Evolutionary conservation across 805 yeast genomes (phyloP).

Genomic region (Candida vartiovaarae): DNA sequence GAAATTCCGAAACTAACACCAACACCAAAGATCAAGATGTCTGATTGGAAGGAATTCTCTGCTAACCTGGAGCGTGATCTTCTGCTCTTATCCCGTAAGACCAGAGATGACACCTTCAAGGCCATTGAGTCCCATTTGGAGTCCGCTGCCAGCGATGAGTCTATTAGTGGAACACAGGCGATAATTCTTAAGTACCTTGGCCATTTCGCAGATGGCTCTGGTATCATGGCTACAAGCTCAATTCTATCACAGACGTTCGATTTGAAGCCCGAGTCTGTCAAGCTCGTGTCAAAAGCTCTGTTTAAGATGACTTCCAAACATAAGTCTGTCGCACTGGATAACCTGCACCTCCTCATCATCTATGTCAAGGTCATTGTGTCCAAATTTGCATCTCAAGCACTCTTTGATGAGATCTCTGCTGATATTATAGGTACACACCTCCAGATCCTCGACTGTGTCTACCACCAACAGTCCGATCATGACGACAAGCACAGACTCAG

Average conservation of each 20-base stretch:
- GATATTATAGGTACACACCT: slow-evolving; percentile 30
- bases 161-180: slow-evolving; percentile 15
- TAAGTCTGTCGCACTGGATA: slow-evolving; percentile 44
- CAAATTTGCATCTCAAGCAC: slow-evolving; percentile 18
- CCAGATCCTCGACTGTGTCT: slow-evolving; percentile 20
- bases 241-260: slow-evolving; percentile 8
- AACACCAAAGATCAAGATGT: slow-evolving; percentile 3
- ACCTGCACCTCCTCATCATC: slow-evolving; percentile 46
- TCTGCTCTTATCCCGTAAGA: slow-evolving; percentile 15
- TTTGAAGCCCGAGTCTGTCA: slow-evolving; percentile 8
- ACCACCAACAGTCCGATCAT: slow-evolving; percentile 14
- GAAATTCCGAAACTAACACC: no score
- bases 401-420: slow-evolving; percentile 25
- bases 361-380: slow-evolving; percentile 43
- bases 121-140: slow-evolving; percentile 1
- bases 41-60: slow-evolving; percentile 19
- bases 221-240: slow-evolving; percentile 5
- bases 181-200: slow-evolving; percentile 12
- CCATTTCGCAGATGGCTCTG: slow-evolving; percentile 9
- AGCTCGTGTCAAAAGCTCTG: slow-evolving; percentile 19
- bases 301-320: slow-evolving; percentile 25
- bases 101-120: slow-evolving; percentile 19
- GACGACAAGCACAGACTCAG: slow-evolving; percentile 35
- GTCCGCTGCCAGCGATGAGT: slow-evolving; percentile 4
- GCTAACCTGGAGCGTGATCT: slow-evolving; percentile 17